Evolutionary conservation across 768 basidiomycete species (phyloP).

Genomic region (Gloeostereum incarnatum): DNA sequence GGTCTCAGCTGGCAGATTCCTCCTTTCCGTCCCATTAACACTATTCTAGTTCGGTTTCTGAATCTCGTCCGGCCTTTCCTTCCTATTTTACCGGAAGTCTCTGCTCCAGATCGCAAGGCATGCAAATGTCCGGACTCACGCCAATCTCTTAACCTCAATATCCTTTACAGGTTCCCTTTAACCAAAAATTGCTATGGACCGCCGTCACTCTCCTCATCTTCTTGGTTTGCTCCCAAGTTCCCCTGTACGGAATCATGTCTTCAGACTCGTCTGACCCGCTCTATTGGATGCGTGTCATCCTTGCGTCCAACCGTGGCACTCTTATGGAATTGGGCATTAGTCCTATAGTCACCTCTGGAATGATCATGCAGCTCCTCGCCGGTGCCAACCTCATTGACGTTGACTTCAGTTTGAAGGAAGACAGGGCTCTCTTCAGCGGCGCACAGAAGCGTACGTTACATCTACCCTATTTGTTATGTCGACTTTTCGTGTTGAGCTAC

Average conservation of each 20-base stretch:
- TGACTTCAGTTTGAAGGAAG: constrained; percentile 96
- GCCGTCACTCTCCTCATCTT: constrained; percentile 98
- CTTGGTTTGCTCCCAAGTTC: constrained; percentile 98
- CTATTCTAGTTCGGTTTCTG: constrained; percentile 76
- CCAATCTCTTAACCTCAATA: constrained; percentile 1
- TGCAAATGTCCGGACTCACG: constrained; percentile 10
- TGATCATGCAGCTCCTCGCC: constrained; percentile 99
- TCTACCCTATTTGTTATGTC: not conserved
- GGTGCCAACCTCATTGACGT: constrained; percentile 97
- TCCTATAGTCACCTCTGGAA: constrained; percentile 95
- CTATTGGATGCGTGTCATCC: constrained; percentile 99
- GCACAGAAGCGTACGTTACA: constrained; percentile 87
- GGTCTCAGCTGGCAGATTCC: constrained; percentile 18
- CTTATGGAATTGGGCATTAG: constrained; percentile 99
- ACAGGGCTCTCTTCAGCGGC: constrained; percentile 89
- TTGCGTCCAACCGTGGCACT: constrained; percentile 96
- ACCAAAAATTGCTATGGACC: constrained; percentile 98
- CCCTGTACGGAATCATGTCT: constrained; percentile 98
- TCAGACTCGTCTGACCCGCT: constrained; percentile 98
- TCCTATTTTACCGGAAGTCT: constrained; percentile 93
- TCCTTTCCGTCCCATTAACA: constrained; percentile 6
- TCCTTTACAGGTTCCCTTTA: constrained; percentile 77
- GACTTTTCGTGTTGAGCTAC: not conserved
- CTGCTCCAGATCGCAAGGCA: constrained; percentile 96
- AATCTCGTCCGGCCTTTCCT: constrained; percentile 98